Base-by-base conservation (phyloP, 2,329 filamentous ascomycete genomes). In the Claviceps africana region DNA sequence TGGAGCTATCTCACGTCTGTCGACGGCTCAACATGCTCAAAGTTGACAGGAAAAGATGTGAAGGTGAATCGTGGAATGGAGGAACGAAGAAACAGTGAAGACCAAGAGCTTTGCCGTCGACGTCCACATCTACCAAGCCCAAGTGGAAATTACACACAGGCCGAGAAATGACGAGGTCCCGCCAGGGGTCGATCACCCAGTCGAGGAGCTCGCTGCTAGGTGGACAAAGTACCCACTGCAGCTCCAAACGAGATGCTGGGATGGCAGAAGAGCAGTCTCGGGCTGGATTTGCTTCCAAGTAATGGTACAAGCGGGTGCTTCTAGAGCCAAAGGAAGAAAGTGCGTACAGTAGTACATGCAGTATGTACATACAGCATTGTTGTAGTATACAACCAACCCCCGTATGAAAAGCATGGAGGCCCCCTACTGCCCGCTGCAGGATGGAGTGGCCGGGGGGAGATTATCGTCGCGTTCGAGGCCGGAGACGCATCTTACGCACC, bases 81-180 rank as follows among this genome's bases (percentile, higher is more conserved):
- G 22, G 33, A 51, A n/a, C n/a, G 42, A 39, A 33, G 48, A 47
- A 21, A 19, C n/a, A 8, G 28, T n/a, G 15, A 47, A 35, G 39
- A n/a, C 28, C 31, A 37, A 48, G 22, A 54, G 48, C 39, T 51
- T 35, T n/a, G 33, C n/a, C 39, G 30, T 28, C 25, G 3, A 25
- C 25, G 25, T 25, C 25, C 25, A 25, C 25, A 5, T 25, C 35
- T 28, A 43, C 33, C 48, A 51, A 45, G 35, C 25, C 37, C 33
- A 31, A 33, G 28, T 47, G 49, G 49, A 51, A 54, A 54, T 46
- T 51, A 25, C 30, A 48, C 31, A 45, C 39, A 28, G 15, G 9
- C 37, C 28, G 37, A 40, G 45, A 51, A 47, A 54, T 48, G 49
- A 54, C 45, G 45, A 54, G 45, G 49, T 54, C 52, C 52, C 39